phyloP scores from a whole-genome alignment of 495 filamentous ascomycete species.

The Aspergillus kassunensis region DNA sequence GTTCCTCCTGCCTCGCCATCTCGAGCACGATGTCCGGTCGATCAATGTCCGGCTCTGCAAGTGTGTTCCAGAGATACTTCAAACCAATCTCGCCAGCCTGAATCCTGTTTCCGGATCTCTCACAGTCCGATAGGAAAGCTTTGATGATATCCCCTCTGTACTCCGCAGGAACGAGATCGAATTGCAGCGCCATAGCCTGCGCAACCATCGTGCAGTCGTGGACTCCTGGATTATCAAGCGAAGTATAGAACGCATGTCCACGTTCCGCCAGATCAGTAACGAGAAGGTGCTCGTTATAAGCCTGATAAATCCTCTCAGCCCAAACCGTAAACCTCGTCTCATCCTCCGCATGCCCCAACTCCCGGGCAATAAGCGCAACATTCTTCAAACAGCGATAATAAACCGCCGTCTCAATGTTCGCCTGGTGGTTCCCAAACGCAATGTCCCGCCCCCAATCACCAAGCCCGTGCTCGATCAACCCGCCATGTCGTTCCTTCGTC shows the following conservation, averaged over 20 bases:
- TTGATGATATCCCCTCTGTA: constrained; percentile 22
- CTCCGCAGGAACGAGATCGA: constrained; percentile 17
- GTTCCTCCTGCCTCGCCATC: constrained; percentile 30
- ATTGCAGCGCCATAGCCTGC: constrained; percentile 28
- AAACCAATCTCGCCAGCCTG: constrained; percentile 28
- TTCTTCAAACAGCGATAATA: constrained; percentile 27
- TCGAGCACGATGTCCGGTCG: constrained; percentile 25
- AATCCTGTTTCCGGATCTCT: constrained; percentile 15
- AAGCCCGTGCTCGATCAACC: constrained; percentile 26
- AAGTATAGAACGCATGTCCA: constrained; percentile 24
- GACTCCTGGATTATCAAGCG: constrained; percentile 19
- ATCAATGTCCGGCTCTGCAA: constrained; percentile 17
- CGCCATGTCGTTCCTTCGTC: constrained; percentile 25
- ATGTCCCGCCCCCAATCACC: constrained; percentile 30
- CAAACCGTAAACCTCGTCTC: constrained; percentile 17
- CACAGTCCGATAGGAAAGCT: constrained; percentile 22
- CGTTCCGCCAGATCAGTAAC: constrained; percentile 17
- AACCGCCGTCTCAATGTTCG: constrained; percentile 29
- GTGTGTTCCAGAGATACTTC: constrained; percentile 24
- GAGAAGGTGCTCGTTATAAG: constrained; percentile 26
- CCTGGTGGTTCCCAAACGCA: constrained; percentile 29
- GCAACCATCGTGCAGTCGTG: constrained; percentile 23
- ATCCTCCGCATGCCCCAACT: constrained; percentile 20
- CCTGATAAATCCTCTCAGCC: constrained; percentile 19
- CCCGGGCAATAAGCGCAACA: constrained; percentile 25